Evolutionary conservation across 2,329 filamentous ascomycete species (phyloP), one percentile per base, ranked within the genome.

Genomic region (Gremmenia infestans): DNA sequence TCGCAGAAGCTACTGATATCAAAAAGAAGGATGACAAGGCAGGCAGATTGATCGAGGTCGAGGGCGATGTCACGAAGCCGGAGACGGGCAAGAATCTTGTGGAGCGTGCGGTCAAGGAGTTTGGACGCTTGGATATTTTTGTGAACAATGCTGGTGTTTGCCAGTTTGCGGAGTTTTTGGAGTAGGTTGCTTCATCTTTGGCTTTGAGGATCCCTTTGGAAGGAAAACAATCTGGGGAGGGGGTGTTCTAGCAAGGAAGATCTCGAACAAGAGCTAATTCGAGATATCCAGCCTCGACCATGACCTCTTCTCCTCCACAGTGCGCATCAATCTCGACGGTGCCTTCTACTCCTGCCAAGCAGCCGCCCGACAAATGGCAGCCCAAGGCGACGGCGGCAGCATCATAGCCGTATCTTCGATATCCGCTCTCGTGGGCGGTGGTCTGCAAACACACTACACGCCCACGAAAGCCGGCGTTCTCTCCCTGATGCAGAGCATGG

Each of bases 81-180:
- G 81, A 84, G 58, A 92, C 90, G 0, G 89, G 88, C 8, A 74
- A 78, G 45, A 74, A 79, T 28, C 79, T 96, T 23, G 85, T 96
- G 5, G 73, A 76, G 12, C 77, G 79, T 61, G 85, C 87, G 0
- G 86, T 92, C 1, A 71, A 79, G 56, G 73, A 74, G 56, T 87
- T 83, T 69, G 77, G 79, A 14, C 77, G 83, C 4, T 73, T 91
- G 36, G 87, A 91, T 72, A 77, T 96, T 6, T 93, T 93, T 72
- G 88, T 96, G 28, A 89, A 85, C 71, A 96, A 96, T 74, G 91
- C 91, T 4, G 91, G 91, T 6, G 81, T 96, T 57, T 96, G 91
- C 77, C 81, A 88, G 61, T 97, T 97, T 72, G 86, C 87, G 56
- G 89, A 95, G 63, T 95, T 97, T 68, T 74, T 97, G 23, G 83